Conservation (phyloP, 805 yeast genomes). For the Hanseniaspora lachancei region DNA sequence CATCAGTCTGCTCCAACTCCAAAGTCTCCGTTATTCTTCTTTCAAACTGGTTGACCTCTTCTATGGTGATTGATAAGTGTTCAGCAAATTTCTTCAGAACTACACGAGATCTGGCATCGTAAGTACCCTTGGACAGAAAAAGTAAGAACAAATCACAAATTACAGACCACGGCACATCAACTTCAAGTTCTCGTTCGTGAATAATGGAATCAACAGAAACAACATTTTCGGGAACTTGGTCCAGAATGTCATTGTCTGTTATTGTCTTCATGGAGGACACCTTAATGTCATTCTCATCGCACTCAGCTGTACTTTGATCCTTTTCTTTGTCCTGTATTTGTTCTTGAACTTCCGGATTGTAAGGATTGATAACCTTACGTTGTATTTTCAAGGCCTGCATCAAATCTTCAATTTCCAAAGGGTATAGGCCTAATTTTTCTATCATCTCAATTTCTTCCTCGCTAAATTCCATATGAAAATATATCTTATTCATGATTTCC, state of each 20-base stretch:
- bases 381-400: constrained; percentile 45
- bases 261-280: background rate
- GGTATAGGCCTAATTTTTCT: constrained; percentile 71
- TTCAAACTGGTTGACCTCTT: constrained; percentile 81
- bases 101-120: constrained; percentile 79
- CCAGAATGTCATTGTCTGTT: background rate
- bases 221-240: constrained; percentile 15
- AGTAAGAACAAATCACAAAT: constrained; percentile 80
- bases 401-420: constrained; percentile 62
- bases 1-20: constrained; percentile 72
- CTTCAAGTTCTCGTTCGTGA: constrained; percentile 33
- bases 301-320: constrained; percentile 9
- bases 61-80: constrained; percentile 40
- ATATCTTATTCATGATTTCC: constrained; percentile 54
- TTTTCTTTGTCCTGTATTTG: constrained; percentile 14
- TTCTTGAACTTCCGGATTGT: constrained; percentile 18
- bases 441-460: constrained; percentile 79
- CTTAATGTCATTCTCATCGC: constrained; percentile 10
- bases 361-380: constrained; percentile 41
- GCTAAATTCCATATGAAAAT: constrained; percentile 64
- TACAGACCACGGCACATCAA: constrained; percentile 86
- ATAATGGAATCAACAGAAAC: constrained; percentile 27
- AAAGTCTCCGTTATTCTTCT: constrained; percentile 78
- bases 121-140: constrained; percentile 67
- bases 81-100: constrained; percentile 58